Conservation (phyloP, 1,139 yeast genomes). For the Geotrichum candidum region DNA sequence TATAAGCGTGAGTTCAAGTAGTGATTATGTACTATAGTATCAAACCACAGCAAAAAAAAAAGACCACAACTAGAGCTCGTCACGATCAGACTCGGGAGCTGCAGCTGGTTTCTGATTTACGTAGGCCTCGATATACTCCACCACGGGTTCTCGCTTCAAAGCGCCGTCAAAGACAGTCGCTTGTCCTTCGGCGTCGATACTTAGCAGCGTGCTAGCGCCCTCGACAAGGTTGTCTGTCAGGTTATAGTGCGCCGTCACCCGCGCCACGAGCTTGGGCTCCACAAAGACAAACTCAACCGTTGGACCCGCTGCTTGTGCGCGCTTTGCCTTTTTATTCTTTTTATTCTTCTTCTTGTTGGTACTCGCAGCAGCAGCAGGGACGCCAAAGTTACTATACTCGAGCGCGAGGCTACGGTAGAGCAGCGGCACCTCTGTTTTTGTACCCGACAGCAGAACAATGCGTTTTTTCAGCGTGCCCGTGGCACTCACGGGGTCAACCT, state of each 20-base stretch:
- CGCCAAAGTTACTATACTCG: conserved; percentile 34
- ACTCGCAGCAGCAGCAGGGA: background rate
- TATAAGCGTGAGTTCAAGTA: too few relatives aligned
- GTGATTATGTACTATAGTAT: too few relatives aligned
- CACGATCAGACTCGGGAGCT: background rate
- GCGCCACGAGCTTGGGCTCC: conserved; percentile 23
- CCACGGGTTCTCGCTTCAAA: conserved; percentile 31
- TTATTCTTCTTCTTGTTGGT: background rate
- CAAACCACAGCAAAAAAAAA: too few relatives aligned
- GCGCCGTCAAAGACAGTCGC: conserved; percentile 26
- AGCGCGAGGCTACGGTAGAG: conserved; percentile 71
- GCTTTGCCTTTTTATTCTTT: background rate
- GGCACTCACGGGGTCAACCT: background rate
- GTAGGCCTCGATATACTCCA: conserved; percentile 25
- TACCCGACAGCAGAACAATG: conserved; percentile 29
- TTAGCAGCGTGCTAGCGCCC: conserved; percentile 24
- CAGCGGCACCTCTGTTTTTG: conserved; percentile 43
- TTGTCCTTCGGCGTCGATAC: conserved; percentile 26
- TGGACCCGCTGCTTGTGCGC: background rate
- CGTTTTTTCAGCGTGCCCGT: conserved; percentile 22
- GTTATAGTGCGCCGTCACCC: background rate
- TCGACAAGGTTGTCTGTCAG: background rate
- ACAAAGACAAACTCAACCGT: conserved; percentile 40
- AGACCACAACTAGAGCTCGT: background rate
- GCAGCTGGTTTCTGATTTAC: background rate